Evolutionary conservation across 495 filamentous ascomycete species (phyloP), one percentile per base, ranked within the genome.

Genomic region (Penicillium flavigenum): DNA sequence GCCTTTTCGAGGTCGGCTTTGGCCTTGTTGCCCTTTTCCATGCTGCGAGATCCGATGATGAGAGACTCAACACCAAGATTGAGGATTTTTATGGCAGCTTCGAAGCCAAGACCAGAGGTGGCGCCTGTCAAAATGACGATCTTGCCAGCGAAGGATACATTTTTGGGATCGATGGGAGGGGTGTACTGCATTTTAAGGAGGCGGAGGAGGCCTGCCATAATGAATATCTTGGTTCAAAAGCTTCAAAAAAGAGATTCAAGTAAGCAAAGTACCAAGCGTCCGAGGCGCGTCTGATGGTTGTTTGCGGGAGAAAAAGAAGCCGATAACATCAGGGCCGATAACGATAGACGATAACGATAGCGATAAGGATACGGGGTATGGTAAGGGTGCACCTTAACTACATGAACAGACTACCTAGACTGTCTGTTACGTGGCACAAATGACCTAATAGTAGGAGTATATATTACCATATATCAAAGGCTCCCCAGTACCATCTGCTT

Each of bases 81-180:
- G 62, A 73, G 70, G 62, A 83, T 60, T 63, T 78, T 70, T 59
- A 77, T 61, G 54, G 76, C 72, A 63, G 79, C 71, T 63, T 78
- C 64, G 57, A 79, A 75, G 45, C 83, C 72, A 16, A 83, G 61
- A 10, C 79, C 79, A 4, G 74, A 77, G 39, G 71, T 86, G 44
- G 82, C 77, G 19, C 83, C 84, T 10, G 83, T 87, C 14, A 86
- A 63, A 24, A 87, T 56, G 47, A 86, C 75, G 8, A 81, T 80
- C 61, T 78, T 79, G 29, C 75, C 75, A 9, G 71, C 70, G 45
- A 80, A 77, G 2, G 74, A 74, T 27, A 69, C 58, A 16, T 57
- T 63, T 7, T 51, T 65, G 7, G 73, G 73, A 36, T 77, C 71
- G 19, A 59, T 62, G 1, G 77, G 77, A 3, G 74, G 68, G 11